Evolutionary conservation across 805 yeast genomes (phyloP).

Genomic region (Saturnispora zaruensis): DNA sequence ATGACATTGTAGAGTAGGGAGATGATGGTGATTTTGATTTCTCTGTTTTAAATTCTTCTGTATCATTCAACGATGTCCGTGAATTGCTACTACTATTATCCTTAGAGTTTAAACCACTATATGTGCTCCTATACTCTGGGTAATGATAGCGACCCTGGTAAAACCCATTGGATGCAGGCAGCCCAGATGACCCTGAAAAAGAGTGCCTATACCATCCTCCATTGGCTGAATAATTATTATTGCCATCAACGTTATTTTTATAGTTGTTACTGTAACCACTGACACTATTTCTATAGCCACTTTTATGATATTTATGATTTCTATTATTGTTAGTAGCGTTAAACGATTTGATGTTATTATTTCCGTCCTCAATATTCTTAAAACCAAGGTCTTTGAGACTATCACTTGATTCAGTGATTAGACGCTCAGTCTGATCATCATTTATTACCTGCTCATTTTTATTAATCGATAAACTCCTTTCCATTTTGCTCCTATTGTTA

Average conservation of each 20-base stretch:
- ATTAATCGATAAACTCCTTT: neutral
- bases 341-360: neutral
- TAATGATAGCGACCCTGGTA: neutral
- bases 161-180: neutral
- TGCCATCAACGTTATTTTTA: neutral
- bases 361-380: neutral
- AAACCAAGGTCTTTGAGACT: neutral
- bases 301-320: neutral
- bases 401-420: neutral
- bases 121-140: neutral
- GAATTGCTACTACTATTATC: neutral
- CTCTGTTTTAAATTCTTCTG: neutral
- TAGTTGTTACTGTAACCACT: neutral
- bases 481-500: neutral
- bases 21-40: neutral
- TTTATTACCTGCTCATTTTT: neutral
- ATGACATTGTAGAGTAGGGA: neutral
- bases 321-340: neutral
- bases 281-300: neutral
- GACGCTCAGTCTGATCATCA: neutral
- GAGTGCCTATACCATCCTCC: slow-evolving; percentile 5
- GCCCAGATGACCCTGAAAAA: slow-evolving; percentile 1
- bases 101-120: neutral
- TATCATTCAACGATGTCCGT: neutral
- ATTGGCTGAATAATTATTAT: neutral